phyloP scores from a whole-genome alignment of 2,329 filamentous ascomycete species.

The Claviceps capensis region DNA sequence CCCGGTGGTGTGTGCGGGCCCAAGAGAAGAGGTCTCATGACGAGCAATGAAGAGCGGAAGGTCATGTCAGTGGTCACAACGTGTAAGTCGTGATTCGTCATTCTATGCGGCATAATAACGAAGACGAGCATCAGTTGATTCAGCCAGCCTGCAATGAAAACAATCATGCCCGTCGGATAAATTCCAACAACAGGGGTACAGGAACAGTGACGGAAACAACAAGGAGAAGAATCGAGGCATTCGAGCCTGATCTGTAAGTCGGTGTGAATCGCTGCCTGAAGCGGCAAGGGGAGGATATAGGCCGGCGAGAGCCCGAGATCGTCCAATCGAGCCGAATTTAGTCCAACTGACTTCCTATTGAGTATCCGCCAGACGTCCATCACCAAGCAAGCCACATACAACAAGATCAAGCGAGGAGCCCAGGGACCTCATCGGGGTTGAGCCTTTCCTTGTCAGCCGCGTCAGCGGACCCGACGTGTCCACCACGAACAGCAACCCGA shows the following conservation, averaged over 20 bases:
- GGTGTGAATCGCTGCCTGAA: not conserved
- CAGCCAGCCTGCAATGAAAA: not conserved
- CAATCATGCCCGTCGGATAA: too few relatives aligned
- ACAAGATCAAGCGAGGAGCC: not conserved
- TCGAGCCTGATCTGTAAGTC: not conserved
- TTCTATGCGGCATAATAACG: not conserved
- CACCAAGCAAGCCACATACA: too few relatives aligned
- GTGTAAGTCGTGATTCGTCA: not conserved
- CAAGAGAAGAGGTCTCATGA: not conserved
- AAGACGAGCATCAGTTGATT: not conserved
- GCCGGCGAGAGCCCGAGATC: not conserved
- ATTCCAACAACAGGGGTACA: too few relatives aligned
- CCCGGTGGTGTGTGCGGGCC: not conserved
- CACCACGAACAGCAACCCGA: not conserved
- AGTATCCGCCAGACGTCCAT: too few relatives aligned
- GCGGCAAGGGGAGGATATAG: not conserved
- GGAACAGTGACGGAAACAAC: not conserved
- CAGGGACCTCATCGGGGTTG: not conserved
- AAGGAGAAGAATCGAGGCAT: not conserved
- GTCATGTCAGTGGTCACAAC: not conserved
- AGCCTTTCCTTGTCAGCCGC: not conserved
- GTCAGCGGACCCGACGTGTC: not conserved
- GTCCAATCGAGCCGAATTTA: not conserved
- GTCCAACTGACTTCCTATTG: not conserved
- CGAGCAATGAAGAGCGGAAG: not conserved